Conservation (phyloP, 2,329 filamentous ascomycete genomes). For the Fusarium tanahbumbuense region DNA sequence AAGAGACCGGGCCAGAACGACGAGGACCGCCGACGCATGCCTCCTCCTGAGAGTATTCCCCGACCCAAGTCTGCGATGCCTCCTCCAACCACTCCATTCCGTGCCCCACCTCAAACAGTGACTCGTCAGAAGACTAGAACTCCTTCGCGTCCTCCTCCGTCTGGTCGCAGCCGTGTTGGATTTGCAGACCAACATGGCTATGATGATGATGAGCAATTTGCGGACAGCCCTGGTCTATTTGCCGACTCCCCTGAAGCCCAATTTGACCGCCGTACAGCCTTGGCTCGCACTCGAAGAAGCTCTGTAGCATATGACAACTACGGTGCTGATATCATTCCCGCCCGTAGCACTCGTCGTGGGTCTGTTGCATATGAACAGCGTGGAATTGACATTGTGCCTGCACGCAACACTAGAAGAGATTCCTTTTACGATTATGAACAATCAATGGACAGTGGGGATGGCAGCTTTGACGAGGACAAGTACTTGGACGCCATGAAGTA, state of each 20-base stretch:
- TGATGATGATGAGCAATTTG: slow-evolving; percentile 54
- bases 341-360: slow-evolving; percentile 48
- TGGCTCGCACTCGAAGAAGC: slow-evolving; percentile 51
- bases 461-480: slow-evolving; percentile 53
- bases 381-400: slow-evolving; percentile 53
- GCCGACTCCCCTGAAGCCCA: slow-evolving; percentile 53
- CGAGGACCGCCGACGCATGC: slow-evolving; percentile 62
- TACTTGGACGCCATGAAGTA: slow-evolving; percentile 57
- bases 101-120: slow-evolving; percentile 44
- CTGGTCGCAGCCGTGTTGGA: slow-evolving; percentile 48
- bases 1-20: slow-evolving; percentile 52
- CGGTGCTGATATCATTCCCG: slow-evolving; percentile 52
- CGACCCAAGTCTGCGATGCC: slow-evolving; percentile 53
- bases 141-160: slow-evolving; percentile 49
- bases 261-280: slow-evolving; percentile 50
- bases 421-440: slow-evolving; percentile 56
- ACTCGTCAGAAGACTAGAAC: slow-evolving; percentile 48
- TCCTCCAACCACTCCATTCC: slow-evolving; percentile 46
- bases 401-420: slow-evolving; percentile 51
- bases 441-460: slow-evolving; percentile 50
- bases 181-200: slow-evolving; percentile 50
- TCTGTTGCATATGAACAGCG: slow-evolving; percentile 54
- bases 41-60: slow-evolving; percentile 56
- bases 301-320: slow-evolving; percentile 55
- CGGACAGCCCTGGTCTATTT: slow-evolving; percentile 52